Evolutionary conservation across 345 rosid genomes (phyloP).

Genomic region (Euphorbia peplus): DNA sequence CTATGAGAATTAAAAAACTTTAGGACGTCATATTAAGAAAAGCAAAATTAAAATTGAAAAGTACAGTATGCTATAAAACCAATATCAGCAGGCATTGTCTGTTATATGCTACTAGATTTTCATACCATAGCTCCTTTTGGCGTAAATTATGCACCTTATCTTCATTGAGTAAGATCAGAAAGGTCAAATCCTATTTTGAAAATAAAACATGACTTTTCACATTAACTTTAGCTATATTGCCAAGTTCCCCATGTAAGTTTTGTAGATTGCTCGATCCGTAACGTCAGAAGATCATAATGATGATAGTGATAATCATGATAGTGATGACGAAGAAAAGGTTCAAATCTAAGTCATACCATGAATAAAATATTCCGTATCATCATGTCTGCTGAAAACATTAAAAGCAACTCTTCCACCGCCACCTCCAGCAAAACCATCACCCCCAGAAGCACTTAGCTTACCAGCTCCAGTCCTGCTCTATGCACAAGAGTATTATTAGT

Average conservation of each 20-base stretch:
- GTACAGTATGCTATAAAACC: background rate
- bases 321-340: background rate
- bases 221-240: background rate
- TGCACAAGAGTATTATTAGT: slow-evolving; percentile 18
- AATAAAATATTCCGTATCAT: slow-evolving; percentile 39
- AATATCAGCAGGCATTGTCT: background rate
- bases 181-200: background rate
- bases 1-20: background rate
- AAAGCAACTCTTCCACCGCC: slow-evolving; percentile 73
- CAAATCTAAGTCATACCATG: slow-evolving; percentile 43
- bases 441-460: slow-evolving; percentile 56
- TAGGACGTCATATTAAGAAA: background rate
- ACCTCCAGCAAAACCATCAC: slow-evolving; percentile 73
- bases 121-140: background rate
- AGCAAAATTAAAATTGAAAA: background rate
- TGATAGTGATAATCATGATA: background rate
- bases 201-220: background rate
- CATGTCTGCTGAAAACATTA: slow-evolving; percentile 68
- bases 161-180: background rate
- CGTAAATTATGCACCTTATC: background rate
- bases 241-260: background rate
- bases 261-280: background rate
- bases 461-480: slow-evolving; percentile 56
- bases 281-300: background rate
- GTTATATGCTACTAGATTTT: background rate